phyloP scores from a whole-genome alignment of 495 filamentous ascomycete species.

The Penicillium malachiteum region DNA sequence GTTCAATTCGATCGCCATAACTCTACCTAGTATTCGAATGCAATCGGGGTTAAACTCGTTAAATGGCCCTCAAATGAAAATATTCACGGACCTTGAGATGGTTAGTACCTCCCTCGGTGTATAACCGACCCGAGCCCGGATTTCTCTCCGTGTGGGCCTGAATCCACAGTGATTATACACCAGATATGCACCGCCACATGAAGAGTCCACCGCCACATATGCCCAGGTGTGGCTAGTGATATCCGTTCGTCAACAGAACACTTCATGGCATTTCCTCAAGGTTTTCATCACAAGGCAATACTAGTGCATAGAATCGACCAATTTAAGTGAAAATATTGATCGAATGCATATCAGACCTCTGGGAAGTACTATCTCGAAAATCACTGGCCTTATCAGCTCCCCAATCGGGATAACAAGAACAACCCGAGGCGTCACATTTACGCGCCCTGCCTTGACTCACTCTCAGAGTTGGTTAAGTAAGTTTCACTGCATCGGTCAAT shows the following conservation, averaged over 20 bases:
- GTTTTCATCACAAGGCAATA: neutral
- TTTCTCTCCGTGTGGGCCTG: conserved; percentile 14
- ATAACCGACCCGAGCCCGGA: conserved; percentile 16
- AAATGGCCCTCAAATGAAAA: neutral
- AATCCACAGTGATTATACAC: neutral
- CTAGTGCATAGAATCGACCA: neutral
- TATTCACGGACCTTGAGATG: neutral
- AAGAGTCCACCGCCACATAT: conserved; percentile 4
- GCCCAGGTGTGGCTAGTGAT: conserved; percentile 21
- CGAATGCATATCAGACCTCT: neutral
- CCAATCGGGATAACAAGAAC: neutral
- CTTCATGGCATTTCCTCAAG: neutral
- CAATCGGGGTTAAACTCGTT: too few species aligned
- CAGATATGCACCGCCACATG: neutral
- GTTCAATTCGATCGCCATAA: too few species aligned
- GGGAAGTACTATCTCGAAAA: neutral
- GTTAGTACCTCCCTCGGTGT: conserved; percentile 6
- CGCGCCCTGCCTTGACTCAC: neutral
- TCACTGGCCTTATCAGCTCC: neutral
- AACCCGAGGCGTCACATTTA: neutral
- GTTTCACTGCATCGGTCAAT: neutral
- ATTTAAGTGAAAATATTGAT: neutral
- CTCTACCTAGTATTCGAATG: too few species aligned
- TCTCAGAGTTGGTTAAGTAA: neutral
- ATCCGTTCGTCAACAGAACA: conserved; percentile 23